These are phyloP conservation scores for Psidium friedrichsthalianum DNA, from an alignment of 345 rosid genomes.

Conservation along the genomic window DNA sequence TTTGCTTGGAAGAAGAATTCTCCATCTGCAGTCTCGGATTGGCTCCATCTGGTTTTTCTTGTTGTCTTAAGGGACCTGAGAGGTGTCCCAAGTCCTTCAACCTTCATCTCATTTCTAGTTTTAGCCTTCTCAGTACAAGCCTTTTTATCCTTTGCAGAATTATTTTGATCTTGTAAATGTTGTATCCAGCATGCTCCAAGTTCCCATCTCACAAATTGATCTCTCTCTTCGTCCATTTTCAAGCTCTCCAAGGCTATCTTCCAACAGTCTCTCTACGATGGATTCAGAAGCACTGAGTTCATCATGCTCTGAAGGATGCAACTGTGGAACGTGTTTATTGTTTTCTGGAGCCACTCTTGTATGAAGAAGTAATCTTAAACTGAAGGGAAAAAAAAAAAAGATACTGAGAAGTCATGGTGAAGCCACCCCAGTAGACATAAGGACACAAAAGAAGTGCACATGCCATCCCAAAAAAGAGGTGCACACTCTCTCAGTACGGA, in stretches of 20 bases:
- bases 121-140: slow-evolving; percentile 48
- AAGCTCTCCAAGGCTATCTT: slow-evolving; percentile 75
- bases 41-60: slow-evolving; percentile 57
- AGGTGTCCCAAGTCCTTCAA: slow-evolving; percentile 94
- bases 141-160: slow-evolving; percentile 77
- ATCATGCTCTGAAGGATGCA: slow-evolving; percentile 35
- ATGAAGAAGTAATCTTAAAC: slow-evolving; percentile 85
- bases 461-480: background rate
- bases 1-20: slow-evolving; percentile 26
- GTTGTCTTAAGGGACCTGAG: slow-evolving; percentile 70
- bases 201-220: slow-evolving; percentile 85
- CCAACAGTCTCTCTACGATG: slow-evolving; percentile 61
- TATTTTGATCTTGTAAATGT: slow-evolving; percentile 89
- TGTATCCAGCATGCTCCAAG: slow-evolving; percentile 99
- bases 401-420: slow-evolving; percentile 1
- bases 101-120: slow-evolving; percentile 76
- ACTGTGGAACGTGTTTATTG: slow-evolving; percentile 29
- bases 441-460: background rate
- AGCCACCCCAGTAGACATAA: background rate
- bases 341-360: slow-evolving; percentile 33
- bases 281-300: slow-evolving; percentile 50
- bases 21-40: slow-evolving; percentile 23
- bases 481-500: background rate
- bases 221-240: slow-evolving; percentile 43
- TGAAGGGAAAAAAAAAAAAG: slow-evolving; percentile 20